Evolutionary conservation across 371 early-diverging fungal genomes (phyloP).

Genomic region (Thermomucor indicae-seudaticae): DNA sequence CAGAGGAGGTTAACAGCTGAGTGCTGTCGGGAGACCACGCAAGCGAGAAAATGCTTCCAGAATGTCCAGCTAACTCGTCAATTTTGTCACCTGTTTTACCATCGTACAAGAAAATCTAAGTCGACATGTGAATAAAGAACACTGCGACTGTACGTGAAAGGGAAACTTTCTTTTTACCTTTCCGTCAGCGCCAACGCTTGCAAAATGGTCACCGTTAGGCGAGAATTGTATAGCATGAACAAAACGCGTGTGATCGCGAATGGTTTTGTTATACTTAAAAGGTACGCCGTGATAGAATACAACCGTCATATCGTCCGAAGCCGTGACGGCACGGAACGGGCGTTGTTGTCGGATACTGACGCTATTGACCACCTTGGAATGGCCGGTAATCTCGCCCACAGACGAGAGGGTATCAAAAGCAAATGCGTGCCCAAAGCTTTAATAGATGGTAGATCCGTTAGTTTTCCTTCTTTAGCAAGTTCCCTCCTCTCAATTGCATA

Average conservation of each 20-base stretch:
- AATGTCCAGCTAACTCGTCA: constrained; percentile 69
- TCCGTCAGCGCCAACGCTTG: constrained; percentile 83
- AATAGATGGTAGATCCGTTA: no score
- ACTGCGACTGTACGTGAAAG: neutral
- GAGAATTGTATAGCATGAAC: constrained; percentile 86
- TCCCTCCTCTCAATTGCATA: no score
- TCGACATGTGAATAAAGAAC: neutral
- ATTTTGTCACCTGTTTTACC: constrained; percentile 85
- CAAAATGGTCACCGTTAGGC: constrained; percentile 83
- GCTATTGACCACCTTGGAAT: constrained; percentile 82
- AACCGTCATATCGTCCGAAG: constrained; percentile 88
- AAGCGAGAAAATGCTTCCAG: constrained; percentile 79
- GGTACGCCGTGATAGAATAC: constrained; percentile 92
- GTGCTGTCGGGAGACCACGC: constrained; percentile 86
- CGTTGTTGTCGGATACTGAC: constrained; percentile 80
- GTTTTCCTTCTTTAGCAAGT: no score
- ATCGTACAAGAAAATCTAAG: constrained; percentile 85
- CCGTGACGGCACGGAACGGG: constrained; percentile 92
- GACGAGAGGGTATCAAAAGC: constrained; percentile 85
- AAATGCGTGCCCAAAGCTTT: constrained; percentile 87
- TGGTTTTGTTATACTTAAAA: constrained; percentile 71
- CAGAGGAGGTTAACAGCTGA: constrained; percentile 78
- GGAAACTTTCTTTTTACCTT: constrained; percentile 49
- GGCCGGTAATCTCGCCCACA: constrained; percentile 92
- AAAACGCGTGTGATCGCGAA: constrained; percentile 82